Percentiles rank a stretch among this genome's conserved stretches.
phyloP scores from a whole-genome alignment of 2,329 filamentous ascomycete genomes.

The Whalleya microplaca region DNA sequence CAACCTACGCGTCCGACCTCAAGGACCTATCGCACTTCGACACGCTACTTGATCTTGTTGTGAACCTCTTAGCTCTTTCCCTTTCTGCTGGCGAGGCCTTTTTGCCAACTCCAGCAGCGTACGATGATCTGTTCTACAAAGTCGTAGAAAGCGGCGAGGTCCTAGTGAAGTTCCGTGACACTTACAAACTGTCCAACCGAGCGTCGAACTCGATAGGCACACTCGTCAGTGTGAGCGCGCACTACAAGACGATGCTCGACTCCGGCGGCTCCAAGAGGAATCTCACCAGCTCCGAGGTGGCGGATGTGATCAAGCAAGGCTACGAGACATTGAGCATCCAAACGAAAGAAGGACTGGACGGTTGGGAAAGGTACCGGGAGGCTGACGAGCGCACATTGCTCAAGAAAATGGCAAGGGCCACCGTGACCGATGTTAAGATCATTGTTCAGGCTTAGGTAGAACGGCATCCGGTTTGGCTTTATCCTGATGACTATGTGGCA shows the following conservation, averaged over 20 bases:
- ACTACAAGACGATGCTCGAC: slow-evolving; percentile 81
- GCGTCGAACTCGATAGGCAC: slow-evolving; percentile 78
- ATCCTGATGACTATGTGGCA: background rate
- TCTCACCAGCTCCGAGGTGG: slow-evolving; percentile 82
- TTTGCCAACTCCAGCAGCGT: slow-evolving; percentile 81
- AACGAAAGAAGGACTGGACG: slow-evolving; percentile 81
- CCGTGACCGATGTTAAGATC: slow-evolving; percentile 64
- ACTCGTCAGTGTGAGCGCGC: slow-evolving; percentile 77
- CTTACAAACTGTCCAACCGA: slow-evolving; percentile 65
- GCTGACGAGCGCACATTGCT: slow-evolving; percentile 81
- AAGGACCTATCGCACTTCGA: slow-evolving; percentile 70
- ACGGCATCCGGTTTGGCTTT: background rate
- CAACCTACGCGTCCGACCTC: slow-evolving; percentile 81
- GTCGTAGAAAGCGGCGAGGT: slow-evolving; percentile 89
- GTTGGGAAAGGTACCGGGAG: slow-evolving; percentile 86
- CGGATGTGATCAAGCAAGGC: slow-evolving; percentile 90
- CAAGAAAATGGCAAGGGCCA: slow-evolving; percentile 84
- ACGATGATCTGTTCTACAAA: slow-evolving; percentile 99
- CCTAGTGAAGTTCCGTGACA: slow-evolving; percentile 79
- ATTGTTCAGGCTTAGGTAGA: slow-evolving; percentile 48
- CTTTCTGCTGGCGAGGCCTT: slow-evolving; percentile 89
- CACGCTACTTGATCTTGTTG: slow-evolving; percentile 74
- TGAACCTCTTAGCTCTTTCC: slow-evolving; percentile 82
- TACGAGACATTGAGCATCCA: slow-evolving; percentile 95
- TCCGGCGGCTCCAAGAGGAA: slow-evolving; percentile 61